A percentile compares a stretch with the other conserved stretches of the same genome.
Evolutionary conservation across 2,329 filamentous ascomycete species (phyloP).

Genomic region (Stachybotrys elegans): DNA sequence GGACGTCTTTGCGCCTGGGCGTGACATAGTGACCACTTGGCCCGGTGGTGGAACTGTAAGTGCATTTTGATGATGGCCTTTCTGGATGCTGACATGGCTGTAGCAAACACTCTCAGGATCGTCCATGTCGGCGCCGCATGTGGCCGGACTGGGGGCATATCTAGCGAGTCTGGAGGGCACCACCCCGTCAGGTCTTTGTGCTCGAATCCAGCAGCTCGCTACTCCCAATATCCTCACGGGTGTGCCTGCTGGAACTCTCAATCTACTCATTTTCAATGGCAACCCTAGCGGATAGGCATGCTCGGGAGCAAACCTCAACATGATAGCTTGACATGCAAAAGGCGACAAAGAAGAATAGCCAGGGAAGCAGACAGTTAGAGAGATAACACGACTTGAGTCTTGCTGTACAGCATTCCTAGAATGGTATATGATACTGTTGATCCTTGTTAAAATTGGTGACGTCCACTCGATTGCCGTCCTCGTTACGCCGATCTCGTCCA

Average conservation of each 20-base stretch:
- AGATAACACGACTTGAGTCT: too few relatives aligned
- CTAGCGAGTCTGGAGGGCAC: conserved; percentile 3
- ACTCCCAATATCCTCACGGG: conserved; percentile 2
- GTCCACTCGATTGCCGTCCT: too few relatives aligned
- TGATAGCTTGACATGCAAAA: too few relatives aligned
- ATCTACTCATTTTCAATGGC: conserved; percentile 1
- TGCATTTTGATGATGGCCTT: background rate
- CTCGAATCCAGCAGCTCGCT: background rate
- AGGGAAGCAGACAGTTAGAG: too few relatives aligned
- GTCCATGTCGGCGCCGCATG: conserved; percentile 1
- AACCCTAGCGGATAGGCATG: background rate
- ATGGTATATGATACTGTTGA: too few relatives aligned
- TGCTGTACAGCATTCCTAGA: too few relatives aligned
- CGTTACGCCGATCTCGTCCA: too few relatives aligned
- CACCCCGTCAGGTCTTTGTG: background rate
- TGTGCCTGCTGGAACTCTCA: background rate
- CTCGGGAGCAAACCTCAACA: background rate
- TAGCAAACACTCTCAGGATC: conserved; percentile 3
- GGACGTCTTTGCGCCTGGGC: conserved; percentile 43
- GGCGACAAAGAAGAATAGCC: too few relatives aligned
- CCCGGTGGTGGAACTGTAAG: conserved; percentile 29
- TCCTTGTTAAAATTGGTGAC: too few relatives aligned
- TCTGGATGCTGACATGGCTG: background rate
- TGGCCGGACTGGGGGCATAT: conserved; percentile 4
- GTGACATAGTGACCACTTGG: conserved; percentile 38